A percentile compares a stretch with the other conserved stretches of the same genome.
Evolutionary conservation across 2,329 filamentous ascomycete species (phyloP).

Genomic region (Venturia effusa): DNA sequence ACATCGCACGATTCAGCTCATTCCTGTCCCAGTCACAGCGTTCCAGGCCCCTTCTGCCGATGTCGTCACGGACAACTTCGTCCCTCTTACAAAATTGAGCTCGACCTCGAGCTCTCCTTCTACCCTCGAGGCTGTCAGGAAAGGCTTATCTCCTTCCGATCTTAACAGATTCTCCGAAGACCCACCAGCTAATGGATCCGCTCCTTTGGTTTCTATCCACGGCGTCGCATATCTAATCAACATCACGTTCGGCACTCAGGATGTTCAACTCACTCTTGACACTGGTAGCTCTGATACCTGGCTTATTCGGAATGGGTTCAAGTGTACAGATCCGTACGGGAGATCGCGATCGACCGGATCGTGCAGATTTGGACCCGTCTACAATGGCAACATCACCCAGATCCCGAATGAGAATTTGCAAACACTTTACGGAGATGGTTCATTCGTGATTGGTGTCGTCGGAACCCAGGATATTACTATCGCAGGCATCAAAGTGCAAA

Average conservation of each 20-base stretch:
- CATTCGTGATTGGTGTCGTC: conserved; percentile 29
- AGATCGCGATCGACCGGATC: conserved; percentile 15
- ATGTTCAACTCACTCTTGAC: conserved; percentile 31
- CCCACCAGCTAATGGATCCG: background rate
- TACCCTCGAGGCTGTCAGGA: background rate
- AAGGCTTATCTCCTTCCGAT: background rate
- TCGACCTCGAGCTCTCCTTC: background rate
- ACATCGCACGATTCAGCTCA: background rate
- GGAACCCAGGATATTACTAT: conserved; percentile 33
- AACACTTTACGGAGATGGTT: conserved; percentile 34
- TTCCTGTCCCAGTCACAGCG: background rate
- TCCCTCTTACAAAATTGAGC: background rate
- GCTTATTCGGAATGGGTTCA: conserved; percentile 25
- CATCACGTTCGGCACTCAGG: conserved; percentile 6
- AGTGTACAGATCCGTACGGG: conserved; percentile 23
- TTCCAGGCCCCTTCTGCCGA: background rate
- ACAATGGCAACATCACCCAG: conserved; percentile 16
- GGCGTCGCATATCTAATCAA: conserved; percentile 7
- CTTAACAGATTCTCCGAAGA: background rate
- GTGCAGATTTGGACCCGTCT: conserved; percentile 23
- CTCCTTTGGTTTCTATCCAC: background rate
- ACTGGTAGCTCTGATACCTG: conserved; percentile 40
- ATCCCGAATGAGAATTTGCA: conserved; percentile 32
- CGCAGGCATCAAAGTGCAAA: conserved; percentile 33
- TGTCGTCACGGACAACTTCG: background rate